These are phyloP conservation scores for Xylaria sp. DNA, from an alignment of 2,329 filamentous ascomycete species.

Conservation along the genomic window DNA sequence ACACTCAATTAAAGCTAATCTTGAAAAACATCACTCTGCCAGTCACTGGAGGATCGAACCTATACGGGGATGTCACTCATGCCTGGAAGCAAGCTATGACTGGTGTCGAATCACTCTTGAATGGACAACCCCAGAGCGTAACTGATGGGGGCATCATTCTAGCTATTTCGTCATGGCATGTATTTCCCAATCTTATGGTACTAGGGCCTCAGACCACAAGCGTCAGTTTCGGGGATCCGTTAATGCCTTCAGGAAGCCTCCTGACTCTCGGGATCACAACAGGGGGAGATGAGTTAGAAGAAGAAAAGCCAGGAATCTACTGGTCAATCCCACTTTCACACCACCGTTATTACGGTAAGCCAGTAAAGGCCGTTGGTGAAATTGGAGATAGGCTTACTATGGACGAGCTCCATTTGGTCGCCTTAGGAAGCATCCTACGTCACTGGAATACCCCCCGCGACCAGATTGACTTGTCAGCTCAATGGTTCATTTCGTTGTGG, in stretches of 20 bases:
- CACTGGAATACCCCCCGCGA: too few species aligned
- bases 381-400: too few species aligned
- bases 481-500: too few species aligned
- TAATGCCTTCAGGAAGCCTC: background rate
- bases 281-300: too few species aligned
- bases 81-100: slow-evolving; percentile 2
- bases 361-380: too few species aligned
- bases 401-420: too few species aligned
- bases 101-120: background rate
- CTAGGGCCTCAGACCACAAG: background rate
- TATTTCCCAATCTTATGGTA: slow-evolving; percentile 14
- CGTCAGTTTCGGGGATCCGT: background rate
- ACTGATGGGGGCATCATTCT: background rate
- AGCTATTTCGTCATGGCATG: slow-evolving; percentile 10
- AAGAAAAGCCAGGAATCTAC: too few species aligned
- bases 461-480: too few species aligned
- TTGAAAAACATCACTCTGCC: slow-evolving; percentile 1
- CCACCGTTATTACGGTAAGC: too few species aligned
- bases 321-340: too few species aligned
- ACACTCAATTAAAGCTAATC: slow-evolving; percentile 3
- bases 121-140: background rate
- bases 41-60: background rate
- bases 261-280: background rate
- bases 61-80: background rate
- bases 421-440: too few species aligned